Percentiles rank a stretch among this genome's conserved stretches.
phyloP scores from a whole-genome alignment of 257 asterid species.

The Thymus quinquecostatus region DNA sequence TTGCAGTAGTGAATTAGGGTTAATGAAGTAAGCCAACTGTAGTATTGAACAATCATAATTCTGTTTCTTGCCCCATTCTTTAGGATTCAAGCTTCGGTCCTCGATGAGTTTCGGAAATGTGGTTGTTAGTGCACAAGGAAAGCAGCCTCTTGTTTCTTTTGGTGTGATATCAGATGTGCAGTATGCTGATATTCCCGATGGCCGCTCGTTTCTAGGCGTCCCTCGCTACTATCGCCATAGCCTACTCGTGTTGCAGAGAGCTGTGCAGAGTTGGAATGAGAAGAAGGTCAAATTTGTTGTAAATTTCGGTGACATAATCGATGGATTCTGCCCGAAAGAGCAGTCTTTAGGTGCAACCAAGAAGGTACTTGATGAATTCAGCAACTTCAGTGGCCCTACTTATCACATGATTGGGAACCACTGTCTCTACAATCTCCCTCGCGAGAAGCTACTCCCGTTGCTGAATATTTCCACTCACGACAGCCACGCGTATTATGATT shows the following conservation, averaged over 20 bases:
- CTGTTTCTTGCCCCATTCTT: no score
- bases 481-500: conserved; percentile 75
- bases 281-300: conserved; percentile 58
- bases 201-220: conserved; percentile 82
- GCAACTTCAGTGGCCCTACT: conserved; percentile 59
- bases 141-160: conserved; percentile 82
- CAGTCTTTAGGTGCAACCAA: conserved; percentile 60
- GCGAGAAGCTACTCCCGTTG: conserved; percentile 72
- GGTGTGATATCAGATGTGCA: conserved; percentile 96
- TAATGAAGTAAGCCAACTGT: no score
- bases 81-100: background rate
- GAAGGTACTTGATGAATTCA: conserved; percentile 56
- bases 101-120: conserved; percentile 64
- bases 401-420: conserved; percentile 97
- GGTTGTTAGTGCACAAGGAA: conserved; percentile 42
- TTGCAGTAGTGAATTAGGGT: no score
- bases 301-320: conserved; percentile 85
- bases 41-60: no score
- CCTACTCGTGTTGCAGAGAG: conserved; percentile 78
- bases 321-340: conserved; percentile 86
- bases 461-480: conserved; percentile 54
- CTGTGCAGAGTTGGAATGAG: conserved; percentile 54
- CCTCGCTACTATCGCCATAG: conserved; percentile 94
- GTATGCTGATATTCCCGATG: conserved; percentile 93
- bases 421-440: conserved; percentile 95